These are phyloP conservation scores for Avena sativa DNA, from an alignment of 176 grass and related monocot genomes.

Conservation along the genomic window DNA sequence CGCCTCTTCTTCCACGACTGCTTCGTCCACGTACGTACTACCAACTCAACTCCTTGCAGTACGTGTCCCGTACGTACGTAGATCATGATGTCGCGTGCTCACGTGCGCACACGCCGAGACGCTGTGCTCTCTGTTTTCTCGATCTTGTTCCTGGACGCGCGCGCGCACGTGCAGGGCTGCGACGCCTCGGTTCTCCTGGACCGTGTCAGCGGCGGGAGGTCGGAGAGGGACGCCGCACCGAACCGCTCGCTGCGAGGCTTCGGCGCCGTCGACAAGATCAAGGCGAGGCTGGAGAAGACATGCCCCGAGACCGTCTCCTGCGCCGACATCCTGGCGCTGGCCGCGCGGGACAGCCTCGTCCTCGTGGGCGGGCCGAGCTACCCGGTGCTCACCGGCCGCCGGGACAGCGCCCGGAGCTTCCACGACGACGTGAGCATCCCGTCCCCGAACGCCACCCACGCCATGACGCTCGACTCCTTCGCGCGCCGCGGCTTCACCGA, in stretches of 20 bases:
- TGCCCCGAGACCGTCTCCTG: constrained; percentile 62
- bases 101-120: constrained; percentile 37
- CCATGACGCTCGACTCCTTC: constrained; percentile 53
- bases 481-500: constrained; percentile 61
- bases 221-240: constrained; percentile 55
- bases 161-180: constrained; percentile 46
- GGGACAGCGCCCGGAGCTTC: constrained; percentile 47
- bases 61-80: background rate
- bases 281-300: constrained; percentile 45
- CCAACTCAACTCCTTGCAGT: background rate
- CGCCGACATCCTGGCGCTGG: constrained; percentile 60
- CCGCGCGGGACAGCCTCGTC: constrained; percentile 54
- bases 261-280: constrained; percentile 53
- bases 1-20: constrained; percentile 67
- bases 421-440: constrained; percentile 42
- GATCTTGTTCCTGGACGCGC: background rate
- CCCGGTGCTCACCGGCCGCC: constrained; percentile 59
- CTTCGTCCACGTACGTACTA: constrained; percentile 54
- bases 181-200: constrained; percentile 65
- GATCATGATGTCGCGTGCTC: background rate
- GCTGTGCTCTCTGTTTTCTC: background rate
- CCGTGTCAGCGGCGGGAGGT: constrained; percentile 11
- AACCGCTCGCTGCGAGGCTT: constrained; percentile 58
- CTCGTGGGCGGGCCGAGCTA: constrained; percentile 54
- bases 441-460: constrained; percentile 55